A percentile compares a stretch with the other conserved stretches of the same genome.
phyloP scores from a whole-genome alignment of 2,329 filamentous ascomycete species.

The Exophiala sp. region DNA sequence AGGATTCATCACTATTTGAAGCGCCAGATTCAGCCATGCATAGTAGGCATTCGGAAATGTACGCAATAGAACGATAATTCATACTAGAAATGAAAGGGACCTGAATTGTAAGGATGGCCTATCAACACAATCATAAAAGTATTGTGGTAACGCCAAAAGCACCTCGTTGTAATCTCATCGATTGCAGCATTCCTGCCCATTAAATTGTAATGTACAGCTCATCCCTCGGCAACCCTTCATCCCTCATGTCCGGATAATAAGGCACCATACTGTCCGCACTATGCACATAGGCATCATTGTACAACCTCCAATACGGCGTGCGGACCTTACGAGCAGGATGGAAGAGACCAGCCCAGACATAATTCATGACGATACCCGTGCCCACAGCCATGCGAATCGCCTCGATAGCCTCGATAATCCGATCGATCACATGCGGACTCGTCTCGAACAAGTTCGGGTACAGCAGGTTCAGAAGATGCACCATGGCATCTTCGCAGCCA shows the following conservation, averaged over 20 bases:
- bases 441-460: conserved; percentile 98
- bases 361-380: conserved; percentile 91
- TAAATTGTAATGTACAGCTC: conserved; percentile 76
- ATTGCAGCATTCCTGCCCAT: background rate
- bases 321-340: conserved; percentile 94
- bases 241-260: conserved; percentile 84
- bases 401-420: conserved; percentile 95
- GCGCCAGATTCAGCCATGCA: no score
- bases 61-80: no score
- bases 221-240: conserved; percentile 72
- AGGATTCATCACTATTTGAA: background rate
- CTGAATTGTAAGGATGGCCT: no score
- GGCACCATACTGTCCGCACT: conserved; percentile 92
- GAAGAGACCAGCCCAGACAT: conserved; percentile 96
- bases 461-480: conserved; percentile 91
- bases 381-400: conserved; percentile 91
- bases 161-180: background rate
- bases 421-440: conserved; percentile 95
- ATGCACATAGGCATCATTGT: conserved; percentile 96
- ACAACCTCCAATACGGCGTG: conserved; percentile 91
- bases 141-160: background rate
- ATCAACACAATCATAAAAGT: background rate
- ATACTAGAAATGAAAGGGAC: no score
- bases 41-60: no score
- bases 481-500: conserved; percentile 97